These are phyloP conservation scores for Zoysia japonica DNA, from an alignment of 176 grass and related monocot species.

Conservation along the genomic window DNA sequence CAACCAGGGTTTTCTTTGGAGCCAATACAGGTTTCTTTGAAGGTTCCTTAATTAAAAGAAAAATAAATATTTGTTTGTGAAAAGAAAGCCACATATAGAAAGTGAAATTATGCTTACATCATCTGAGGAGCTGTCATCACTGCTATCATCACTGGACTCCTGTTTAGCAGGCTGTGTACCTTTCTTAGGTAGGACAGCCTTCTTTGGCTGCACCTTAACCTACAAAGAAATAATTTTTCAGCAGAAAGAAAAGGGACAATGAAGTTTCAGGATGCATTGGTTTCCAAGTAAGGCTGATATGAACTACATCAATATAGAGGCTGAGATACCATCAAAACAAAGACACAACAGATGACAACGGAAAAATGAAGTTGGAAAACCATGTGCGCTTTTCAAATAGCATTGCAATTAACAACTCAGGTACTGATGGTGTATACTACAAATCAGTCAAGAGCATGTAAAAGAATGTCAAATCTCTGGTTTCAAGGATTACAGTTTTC, in stretches of 20 bases:
- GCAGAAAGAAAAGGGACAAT: not conserved
- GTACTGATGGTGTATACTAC: not conserved
- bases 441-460: no score
- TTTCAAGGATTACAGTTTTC: not conserved
- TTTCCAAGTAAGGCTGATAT: not conserved
- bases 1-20: constrained; percentile 32
- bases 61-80: not conserved
- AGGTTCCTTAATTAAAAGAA: constrained; percentile 22
- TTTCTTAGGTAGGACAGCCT: constrained; percentile 53
- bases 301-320: not conserved
- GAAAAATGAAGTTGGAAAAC: not conserved
- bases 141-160: constrained; percentile 57
- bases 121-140: constrained; percentile 73
- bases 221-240: constrained; percentile 22
- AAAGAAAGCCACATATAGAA: not conserved
- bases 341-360: not conserved
- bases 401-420: not conserved
- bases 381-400: not conserved
- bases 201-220: constrained; percentile 65
- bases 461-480: not conserved
- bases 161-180: constrained; percentile 43
- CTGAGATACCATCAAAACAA: not conserved
- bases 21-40: not conserved
- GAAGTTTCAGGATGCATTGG: not conserved
- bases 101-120: constrained; percentile 50